Percentiles rank a stretch among this genome's conserved stretches.
Evolutionary conservation across 2,329 filamentous ascomycete genomes (phyloP).

Genomic region (Salinomyces thailandicus): DNA sequence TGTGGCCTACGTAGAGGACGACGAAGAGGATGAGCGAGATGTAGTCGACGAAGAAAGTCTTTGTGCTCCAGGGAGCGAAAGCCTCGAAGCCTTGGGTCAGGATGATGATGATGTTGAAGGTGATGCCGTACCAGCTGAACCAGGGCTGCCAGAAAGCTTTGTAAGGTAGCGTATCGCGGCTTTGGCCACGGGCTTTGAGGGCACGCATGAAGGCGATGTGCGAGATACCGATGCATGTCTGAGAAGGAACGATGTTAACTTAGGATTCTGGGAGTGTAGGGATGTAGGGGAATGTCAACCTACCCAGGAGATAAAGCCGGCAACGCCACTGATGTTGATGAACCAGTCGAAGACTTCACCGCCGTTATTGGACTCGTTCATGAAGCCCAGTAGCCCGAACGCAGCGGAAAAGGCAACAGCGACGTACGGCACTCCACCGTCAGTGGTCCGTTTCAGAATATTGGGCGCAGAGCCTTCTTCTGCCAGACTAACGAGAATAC

Average conservation of each 20-base stretch:
- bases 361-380: conserved; percentile 60
- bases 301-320: conserved; percentile 60
- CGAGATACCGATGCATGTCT: conserved; percentile 53
- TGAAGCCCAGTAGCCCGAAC: conserved; percentile 61
- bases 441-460: conserved; percentile 48
- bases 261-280: too few relatives aligned
- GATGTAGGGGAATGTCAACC: too few relatives aligned
- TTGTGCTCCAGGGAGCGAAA: conserved; percentile 60
- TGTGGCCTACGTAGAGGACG: conserved; percentile 59
- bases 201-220: conserved; percentile 65
- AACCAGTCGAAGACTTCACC: conserved; percentile 65
- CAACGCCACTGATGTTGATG: conserved; percentile 60
- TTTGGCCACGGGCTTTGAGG: conserved; percentile 56
- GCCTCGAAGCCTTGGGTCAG: conserved; percentile 69
- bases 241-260: background rate
- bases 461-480: conserved; percentile 46
- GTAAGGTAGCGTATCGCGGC: conserved; percentile 59
- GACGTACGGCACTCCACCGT: conserved; percentile 60
- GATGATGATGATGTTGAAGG: conserved; percentile 58
- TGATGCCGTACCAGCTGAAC: conserved; percentile 56
- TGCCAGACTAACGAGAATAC: conserved; percentile 57
- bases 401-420: conserved; percentile 56
- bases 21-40: conserved; percentile 64
- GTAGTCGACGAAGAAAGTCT: conserved; percentile 63
- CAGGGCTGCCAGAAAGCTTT: conserved; percentile 60